phyloP scores from a whole-genome alignment of 176 grass and related monocot species.

The Calamus simplicifolius region DNA sequence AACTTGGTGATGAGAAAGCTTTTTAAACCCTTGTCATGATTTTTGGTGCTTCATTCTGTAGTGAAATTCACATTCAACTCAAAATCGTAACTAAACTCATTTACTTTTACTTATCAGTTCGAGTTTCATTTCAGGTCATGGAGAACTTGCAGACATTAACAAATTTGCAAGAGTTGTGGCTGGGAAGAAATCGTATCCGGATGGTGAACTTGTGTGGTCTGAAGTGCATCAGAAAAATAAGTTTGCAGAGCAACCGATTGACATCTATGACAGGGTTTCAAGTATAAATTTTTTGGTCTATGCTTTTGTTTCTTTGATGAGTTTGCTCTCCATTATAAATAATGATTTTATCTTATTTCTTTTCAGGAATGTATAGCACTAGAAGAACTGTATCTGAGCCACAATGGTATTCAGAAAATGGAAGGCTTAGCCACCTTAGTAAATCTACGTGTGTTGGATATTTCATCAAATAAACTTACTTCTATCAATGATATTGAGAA shows the following conservation, averaged over 20 bases:
- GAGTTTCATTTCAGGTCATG: constrained; percentile 52
- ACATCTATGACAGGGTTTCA: constrained; percentile 76
- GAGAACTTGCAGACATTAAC: constrained; percentile 77
- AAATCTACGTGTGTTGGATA: constrained; percentile 75
- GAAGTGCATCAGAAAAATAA: constrained; percentile 83
- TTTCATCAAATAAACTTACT: constrained; percentile 88
- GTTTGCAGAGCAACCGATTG: constrained; percentile 91
- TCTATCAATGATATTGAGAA: constrained; percentile 56
- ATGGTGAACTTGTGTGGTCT: constrained; percentile 75
- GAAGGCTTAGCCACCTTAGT: constrained; percentile 76
- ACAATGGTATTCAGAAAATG: constrained; percentile 95
- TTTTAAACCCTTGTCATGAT: too few relatives aligned
- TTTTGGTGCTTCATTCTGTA: too few relatives aligned
- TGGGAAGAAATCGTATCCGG: constrained; percentile 82
- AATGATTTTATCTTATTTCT: constrained; percentile 7
- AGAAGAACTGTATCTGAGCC: constrained; percentile 91
- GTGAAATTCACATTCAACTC: too few relatives aligned
- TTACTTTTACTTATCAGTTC: neutral
- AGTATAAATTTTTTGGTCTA: constrained; percentile 24
- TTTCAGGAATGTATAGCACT: constrained; percentile 61
- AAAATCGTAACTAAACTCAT: too few relatives aligned
- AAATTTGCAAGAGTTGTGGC: constrained; percentile 81
- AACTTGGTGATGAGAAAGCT: too few relatives aligned
- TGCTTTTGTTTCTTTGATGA: neutral
- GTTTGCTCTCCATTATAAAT: neutral